Evolutionary conservation across 1,284 basidiomycete species (phyloP).

Genomic region (Ceratobasidium papillatum): DNA sequence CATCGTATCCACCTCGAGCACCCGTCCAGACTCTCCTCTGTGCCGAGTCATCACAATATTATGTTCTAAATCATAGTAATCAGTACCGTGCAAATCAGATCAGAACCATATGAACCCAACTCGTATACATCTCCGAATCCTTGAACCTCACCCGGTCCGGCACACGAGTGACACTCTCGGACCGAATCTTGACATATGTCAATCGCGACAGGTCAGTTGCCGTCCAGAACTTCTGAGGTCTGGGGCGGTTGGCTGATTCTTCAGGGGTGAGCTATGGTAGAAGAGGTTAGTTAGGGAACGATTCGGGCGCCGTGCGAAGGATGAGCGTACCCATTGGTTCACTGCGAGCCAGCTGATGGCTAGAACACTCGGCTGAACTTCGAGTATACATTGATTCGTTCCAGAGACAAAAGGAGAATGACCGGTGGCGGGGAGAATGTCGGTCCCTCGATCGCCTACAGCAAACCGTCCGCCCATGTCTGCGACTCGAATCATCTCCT

Average conservation of each 20-base stretch:
- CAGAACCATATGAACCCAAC: slow-evolving; percentile 24
- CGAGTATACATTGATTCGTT: slow-evolving; percentile 53
- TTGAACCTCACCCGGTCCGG: slow-evolving; percentile 59
- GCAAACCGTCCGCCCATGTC: slow-evolving; percentile 76
- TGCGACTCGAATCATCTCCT: slow-evolving; percentile 68
- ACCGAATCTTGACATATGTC: slow-evolving; percentile 68
- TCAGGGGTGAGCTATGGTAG: slow-evolving; percentile 63
- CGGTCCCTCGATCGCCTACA: slow-evolving; percentile 76
- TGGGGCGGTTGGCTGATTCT: slow-evolving; percentile 63
- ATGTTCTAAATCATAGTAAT: not conserved
- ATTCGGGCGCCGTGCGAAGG: not conserved
- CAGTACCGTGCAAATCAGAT: not conserved
- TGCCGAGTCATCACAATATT: slow-evolving; percentile 21
- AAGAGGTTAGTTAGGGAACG: slow-evolving; percentile 1
- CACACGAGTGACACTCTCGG: slow-evolving; percentile 71
- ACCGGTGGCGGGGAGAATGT: slow-evolving; percentile 68
- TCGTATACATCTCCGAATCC: slow-evolving; percentile 47
- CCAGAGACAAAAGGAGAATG: slow-evolving; percentile 23
- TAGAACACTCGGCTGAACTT: slow-evolving; percentile 79
- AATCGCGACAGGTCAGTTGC: slow-evolving; percentile 71
- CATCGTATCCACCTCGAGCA: slow-evolving; percentile 63
- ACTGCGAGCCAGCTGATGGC: slow-evolving; percentile 89
- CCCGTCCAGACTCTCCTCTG: slow-evolving; percentile 22
- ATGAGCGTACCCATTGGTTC: slow-evolving; percentile 75
- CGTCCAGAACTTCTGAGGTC: slow-evolving; percentile 81